Base-by-base conservation (phyloP, 768 basidiomycete species). In the Stropharia rugosoannulata region DNA sequence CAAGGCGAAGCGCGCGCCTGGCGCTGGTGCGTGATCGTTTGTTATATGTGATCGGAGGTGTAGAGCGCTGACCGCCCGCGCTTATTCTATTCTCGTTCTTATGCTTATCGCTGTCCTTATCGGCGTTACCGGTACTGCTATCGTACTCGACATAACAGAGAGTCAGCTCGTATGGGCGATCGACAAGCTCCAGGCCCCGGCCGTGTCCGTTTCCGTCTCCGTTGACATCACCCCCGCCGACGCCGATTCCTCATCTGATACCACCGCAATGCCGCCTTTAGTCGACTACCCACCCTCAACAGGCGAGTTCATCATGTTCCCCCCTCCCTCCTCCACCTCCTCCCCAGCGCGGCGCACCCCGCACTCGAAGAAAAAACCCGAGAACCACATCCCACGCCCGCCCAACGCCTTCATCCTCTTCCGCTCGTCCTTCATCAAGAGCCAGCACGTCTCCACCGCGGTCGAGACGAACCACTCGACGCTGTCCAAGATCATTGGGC, bases 401-500 rank as follows among this genome's bases (percentile, higher is more conserved):
- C 88, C 90, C 2, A 92, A 93, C 64, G 90, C 90, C 22, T 93
- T 93, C 73, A 93, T 92, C 66, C 80, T 93, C 64, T 93, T 92
- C 77, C 86, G 90, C 58, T 89, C 88, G 0, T 85, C 86, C 0
- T 91, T 91, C 71, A 89, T 91, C 69, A 89, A 88, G 73, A 80
- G 76, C 62, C 85, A 89, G 62, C 87, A 87, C 62, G 88, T 92
- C 60, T 84, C 88, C 8, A 82, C 86, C 7, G 83, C 81, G 55
- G 85, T 91, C 57, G 90, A 92, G 75, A 88, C 87, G 29, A 90
- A 88, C 67, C 90, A 90, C 72, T 87, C 85, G 62, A 90, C 90
- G 3, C 75, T 92, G 15, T 90, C 89, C 12, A 91, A 90, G 80
- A 92, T 90, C 65, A 89, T 91, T 57, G 90, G 90, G 19, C 74